phyloP scores from a whole-genome alignment of 2,329 filamentous ascomycete genomes.

The Microcera coccophila region DNA sequence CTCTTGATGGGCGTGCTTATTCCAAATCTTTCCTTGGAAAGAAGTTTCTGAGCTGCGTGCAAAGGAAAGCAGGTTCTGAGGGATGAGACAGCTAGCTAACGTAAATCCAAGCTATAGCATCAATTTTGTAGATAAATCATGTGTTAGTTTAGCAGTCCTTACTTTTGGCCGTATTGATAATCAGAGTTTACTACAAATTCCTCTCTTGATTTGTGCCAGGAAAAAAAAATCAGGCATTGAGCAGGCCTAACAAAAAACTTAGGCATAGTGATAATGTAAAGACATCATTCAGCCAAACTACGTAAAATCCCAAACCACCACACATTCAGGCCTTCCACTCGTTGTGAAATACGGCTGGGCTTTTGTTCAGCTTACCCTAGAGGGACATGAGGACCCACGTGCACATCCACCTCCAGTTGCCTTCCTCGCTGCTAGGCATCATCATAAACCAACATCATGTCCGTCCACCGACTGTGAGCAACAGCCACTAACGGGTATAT shows the following conservation, averaged over 20 bases:
- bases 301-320: too few species aligned
- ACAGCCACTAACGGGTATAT: not conserved
- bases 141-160: too few species aligned
- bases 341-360: not conserved
- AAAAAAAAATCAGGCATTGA: too few species aligned
- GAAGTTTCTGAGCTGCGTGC: not conserved
- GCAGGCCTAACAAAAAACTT: too few species aligned
- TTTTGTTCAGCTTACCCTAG: not conserved
- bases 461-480: not conserved
- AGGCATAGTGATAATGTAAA: too few species aligned
- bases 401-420: not conserved
- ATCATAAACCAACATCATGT: not conserved
- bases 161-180: too few species aligned
- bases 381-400: not conserved
- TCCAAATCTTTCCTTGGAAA: not conserved
- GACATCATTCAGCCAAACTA: too few species aligned
- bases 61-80: not conserved
- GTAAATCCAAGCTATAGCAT: not conserved
- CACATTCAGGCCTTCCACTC: not conserved
- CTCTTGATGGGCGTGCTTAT: not conserved
- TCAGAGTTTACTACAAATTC: too few species aligned
- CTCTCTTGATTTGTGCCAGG: too few species aligned
- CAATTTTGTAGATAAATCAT: too few species aligned
- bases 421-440: conserved; percentile 8
- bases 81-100: not conserved